Conservation (phyloP, 495 filamentous ascomycete genomes). For the Delitschia confertaspora region DNA sequence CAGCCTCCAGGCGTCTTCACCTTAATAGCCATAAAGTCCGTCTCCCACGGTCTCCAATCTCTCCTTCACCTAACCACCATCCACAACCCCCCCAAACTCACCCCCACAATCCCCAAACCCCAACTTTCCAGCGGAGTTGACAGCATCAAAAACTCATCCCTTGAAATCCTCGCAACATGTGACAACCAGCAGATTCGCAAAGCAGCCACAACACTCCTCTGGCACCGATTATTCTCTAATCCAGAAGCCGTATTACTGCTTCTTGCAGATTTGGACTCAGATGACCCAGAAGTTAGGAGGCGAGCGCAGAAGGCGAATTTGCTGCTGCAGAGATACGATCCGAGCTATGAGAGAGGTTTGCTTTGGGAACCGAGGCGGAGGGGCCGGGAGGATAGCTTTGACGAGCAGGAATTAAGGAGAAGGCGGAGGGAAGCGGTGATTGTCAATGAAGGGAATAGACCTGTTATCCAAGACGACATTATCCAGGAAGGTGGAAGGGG, state of each 20-base stretch:
- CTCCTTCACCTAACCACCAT: slow-evolving; percentile 25
- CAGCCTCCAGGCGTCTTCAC: slow-evolving; percentile 24
- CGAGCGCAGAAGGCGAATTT: slow-evolving; percentile 9
- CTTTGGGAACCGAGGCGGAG: slow-evolving; percentile 3
- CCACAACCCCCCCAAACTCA: slow-evolving; percentile 5
- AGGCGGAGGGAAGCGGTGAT: slow-evolving; percentile 57
- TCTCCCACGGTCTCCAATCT: slow-evolving; percentile 24
- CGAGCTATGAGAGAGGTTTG: slow-evolving; percentile 1
- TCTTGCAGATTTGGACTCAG: slow-evolving; percentile 9
- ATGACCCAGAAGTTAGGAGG: slow-evolving; percentile 1
- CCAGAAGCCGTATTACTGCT: slow-evolving; percentile 3
- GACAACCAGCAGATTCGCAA: slow-evolving; percentile 31
- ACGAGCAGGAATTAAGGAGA: slow-evolving; percentile 46
- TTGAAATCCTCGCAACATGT: slow-evolving; percentile 30
- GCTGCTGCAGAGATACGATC: slow-evolving; percentile 11
- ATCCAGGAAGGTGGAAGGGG: slow-evolving; percentile 14
- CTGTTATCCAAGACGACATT: slow-evolving; percentile 50
- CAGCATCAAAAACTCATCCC: slow-evolving; percentile 29
- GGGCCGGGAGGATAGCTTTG: slow-evolving; percentile 31
- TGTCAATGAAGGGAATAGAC: slow-evolving; percentile 50
- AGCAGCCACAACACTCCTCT: slow-evolving; percentile 27
- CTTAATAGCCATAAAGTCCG: slow-evolving; percentile 25
- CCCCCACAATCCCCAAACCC: neutral
- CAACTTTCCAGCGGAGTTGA: neutral
- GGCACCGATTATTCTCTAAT: slow-evolving; percentile 24